Base-by-base conservation (phyloP, 129 eudicot species). In the Pittosporum tobira region DNA sequence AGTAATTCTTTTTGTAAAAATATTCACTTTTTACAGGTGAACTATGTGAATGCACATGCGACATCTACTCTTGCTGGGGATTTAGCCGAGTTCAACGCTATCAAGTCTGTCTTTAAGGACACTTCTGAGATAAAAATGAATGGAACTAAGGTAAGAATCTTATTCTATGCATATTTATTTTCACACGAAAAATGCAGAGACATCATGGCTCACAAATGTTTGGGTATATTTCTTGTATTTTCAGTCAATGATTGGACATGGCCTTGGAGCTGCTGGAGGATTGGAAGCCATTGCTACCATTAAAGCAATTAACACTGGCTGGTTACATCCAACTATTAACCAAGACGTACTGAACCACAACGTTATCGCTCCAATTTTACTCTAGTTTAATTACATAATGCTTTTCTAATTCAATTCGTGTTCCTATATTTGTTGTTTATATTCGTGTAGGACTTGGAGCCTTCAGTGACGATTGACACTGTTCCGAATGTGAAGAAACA, bases 61-160 rank as follows among this genome's bases (percentile, higher is more conserved):
- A 88, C 96, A 22, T 81, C 90, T 37, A 88, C 94, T 11, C 78
- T 80, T 25, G 96, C 85, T 9, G 96, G 96, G 27, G 94, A 88
- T 69, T 57, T 77, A 61, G 95, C 94, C 15, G 90, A 88, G 66
- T 75, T 88, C 28, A 76, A 68, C 53, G 94, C 94, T 52, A 81
- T 88, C 51, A 84, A 88, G 76, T 70, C 74, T 60, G 84, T 83
- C 66, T 87, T 87, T 24, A 86, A 83, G 63, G 34, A 77, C 51
- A 79, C 96, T 42, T 73, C 84, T 5, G 94, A 81, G 76, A 73
- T 84, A 50, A 88, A 84, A 63, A 88, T 88, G 87, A 88, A 88
- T 38, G 94, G 81, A 28, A 88, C 89, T 12, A 88, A 84, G 90
- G 96, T 67, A 61, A 68, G 58, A 73, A 72, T 68, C 38, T 9